Evolutionary conservation across 306 rosid genomes (phyloP).

Genomic region (Castanea crenata): DNA sequence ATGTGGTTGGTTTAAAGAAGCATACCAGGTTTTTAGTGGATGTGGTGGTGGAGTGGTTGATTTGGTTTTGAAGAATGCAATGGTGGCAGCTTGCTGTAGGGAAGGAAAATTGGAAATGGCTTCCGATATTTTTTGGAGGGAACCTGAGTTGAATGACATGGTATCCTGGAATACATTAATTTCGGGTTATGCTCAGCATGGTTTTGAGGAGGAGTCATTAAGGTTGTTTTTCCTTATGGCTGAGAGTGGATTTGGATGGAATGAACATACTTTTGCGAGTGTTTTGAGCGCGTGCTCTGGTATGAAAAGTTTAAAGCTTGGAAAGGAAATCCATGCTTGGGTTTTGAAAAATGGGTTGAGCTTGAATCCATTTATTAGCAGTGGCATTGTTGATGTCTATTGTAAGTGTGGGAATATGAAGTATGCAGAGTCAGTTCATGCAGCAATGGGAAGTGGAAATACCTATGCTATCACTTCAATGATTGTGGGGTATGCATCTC

Average conservation of each 20-base stretch:
- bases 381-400: slow-evolving; percentile 72
- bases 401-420: slow-evolving; percentile 62
- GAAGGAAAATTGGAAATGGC: slow-evolving; percentile 66
- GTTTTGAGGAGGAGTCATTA: slow-evolving; percentile 51
- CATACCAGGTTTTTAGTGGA: slow-evolving; percentile 36
- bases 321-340: slow-evolving; percentile 64
- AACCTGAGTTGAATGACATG: slow-evolving; percentile 43
- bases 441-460: slow-evolving; percentile 19
- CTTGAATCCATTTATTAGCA: slow-evolving; percentile 58
- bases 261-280: slow-evolving; percentile 66
- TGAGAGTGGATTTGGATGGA: slow-evolving; percentile 42
- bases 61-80: slow-evolving; percentile 68
- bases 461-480: slow-evolving; percentile 52
- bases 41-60: slow-evolving; percentile 38
- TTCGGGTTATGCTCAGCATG: slow-evolving; percentile 63
- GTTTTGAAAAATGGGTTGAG: slow-evolving; percentile 46
- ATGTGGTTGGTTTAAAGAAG: slow-evolving; percentile 61
- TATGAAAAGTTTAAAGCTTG: slow-evolving; percentile 44
- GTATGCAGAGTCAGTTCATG: slow-evolving; percentile 56
- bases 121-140: slow-evolving; percentile 44
- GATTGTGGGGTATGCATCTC: slow-evolving; percentile 60
- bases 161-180: slow-evolving; percentile 84
- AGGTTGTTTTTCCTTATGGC: slow-evolving; percentile 52
- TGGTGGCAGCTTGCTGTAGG: slow-evolving; percentile 80
- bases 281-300: slow-evolving; percentile 68